These are phyloP conservation scores for Diaporthe velutina DNA, from an alignment of 2,329 filamentous ascomycete species.

Conservation along the genomic window DNA sequence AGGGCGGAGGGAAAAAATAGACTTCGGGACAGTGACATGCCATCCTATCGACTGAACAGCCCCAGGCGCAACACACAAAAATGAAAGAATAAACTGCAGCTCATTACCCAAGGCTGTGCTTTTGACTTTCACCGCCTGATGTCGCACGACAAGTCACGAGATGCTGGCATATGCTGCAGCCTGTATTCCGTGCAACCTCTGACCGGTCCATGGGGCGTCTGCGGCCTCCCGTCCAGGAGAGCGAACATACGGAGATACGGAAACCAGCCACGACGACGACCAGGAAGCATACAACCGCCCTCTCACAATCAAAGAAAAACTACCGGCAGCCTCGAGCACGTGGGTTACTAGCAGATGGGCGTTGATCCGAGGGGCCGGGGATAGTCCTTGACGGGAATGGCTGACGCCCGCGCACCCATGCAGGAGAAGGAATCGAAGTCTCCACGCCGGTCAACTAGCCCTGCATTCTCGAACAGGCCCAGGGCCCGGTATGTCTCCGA, in stretches of 20 bases:
- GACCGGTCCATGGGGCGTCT: neutral
- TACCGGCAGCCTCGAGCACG: neutral
- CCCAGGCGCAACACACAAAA: neutral
- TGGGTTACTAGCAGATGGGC: neutral
- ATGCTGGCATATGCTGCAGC: conserved; percentile 1
- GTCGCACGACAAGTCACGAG: conserved; percentile 28
- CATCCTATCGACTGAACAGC: neutral
- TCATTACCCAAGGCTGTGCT: neutral
- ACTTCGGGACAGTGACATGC: neutral
- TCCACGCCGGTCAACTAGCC: conserved; percentile 31
- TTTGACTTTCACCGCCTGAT: conserved; percentile 13
- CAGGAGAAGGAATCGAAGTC: conserved; percentile 18
- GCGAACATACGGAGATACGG: neutral
- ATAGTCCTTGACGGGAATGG: neutral
- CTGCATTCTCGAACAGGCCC: conserved; percentile 27
- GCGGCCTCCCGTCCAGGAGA: neutral
- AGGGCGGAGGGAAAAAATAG: neutral
- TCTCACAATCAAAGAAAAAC: neutral
- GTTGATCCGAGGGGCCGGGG: neutral
- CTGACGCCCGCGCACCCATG: conserved; percentile 12
- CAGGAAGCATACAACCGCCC: neutral
- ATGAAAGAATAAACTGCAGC: neutral
- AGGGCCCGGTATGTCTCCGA: conserved; percentile 23
- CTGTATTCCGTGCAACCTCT: neutral
- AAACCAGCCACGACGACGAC: neutral